Conservation (phyloP, 2,329 filamentous ascomycete species). For the Aschersonia sp. region DNA sequence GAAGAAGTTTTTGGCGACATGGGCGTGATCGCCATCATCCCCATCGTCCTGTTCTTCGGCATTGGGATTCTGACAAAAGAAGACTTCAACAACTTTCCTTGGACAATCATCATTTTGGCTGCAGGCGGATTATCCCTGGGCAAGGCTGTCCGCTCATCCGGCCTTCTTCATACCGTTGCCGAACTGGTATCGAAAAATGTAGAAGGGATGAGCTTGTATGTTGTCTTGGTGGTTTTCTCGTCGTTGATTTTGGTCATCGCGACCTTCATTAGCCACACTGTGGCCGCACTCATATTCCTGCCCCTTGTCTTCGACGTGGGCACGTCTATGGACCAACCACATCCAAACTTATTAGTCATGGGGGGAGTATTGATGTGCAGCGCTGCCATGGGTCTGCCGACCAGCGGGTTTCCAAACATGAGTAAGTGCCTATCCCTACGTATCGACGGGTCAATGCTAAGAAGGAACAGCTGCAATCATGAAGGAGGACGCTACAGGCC, state of each 20-base stretch:
- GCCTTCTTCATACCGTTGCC: constrained; percentile 80
- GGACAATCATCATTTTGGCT: constrained; percentile 98
- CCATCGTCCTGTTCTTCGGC: constrained; percentile 90
- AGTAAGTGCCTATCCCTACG: constrained; percentile 47
- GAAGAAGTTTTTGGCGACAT: constrained; percentile 88
- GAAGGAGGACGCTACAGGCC: constrained; percentile 93
- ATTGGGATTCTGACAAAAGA: constrained; percentile 94
- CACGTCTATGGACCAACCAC: constrained; percentile 68
- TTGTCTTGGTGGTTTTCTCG: constrained; percentile 74
- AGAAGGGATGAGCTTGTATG: constrained; percentile 68
- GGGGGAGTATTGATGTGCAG: constrained; percentile 89
- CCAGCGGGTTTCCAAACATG: constrained; percentile 97
- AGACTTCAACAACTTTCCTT: constrained; percentile 99
- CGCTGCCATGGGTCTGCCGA: constrained; percentile 90
- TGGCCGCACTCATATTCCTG: constrained; percentile 86
- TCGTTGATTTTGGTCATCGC: constrained; percentile 78
- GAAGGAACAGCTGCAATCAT: constrained; percentile 69
- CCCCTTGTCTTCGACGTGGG: constrained; percentile 84
- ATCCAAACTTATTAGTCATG: constrained; percentile 94
- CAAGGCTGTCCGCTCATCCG: constrained; percentile 87
- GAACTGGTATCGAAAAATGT: constrained; percentile 59
- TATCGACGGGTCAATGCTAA: constrained; percentile 7
- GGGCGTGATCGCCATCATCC: constrained; percentile 95
- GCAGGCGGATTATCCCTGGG: constrained; percentile 85
- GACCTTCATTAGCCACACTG: constrained; percentile 95